A percentile compares a stretch with the other conserved stretches of the same genome.
These are phyloP conservation scores for Ogataea naganishii DNA, from an alignment of 805 yeast genomes.

Conservation along the genomic window DNA sequence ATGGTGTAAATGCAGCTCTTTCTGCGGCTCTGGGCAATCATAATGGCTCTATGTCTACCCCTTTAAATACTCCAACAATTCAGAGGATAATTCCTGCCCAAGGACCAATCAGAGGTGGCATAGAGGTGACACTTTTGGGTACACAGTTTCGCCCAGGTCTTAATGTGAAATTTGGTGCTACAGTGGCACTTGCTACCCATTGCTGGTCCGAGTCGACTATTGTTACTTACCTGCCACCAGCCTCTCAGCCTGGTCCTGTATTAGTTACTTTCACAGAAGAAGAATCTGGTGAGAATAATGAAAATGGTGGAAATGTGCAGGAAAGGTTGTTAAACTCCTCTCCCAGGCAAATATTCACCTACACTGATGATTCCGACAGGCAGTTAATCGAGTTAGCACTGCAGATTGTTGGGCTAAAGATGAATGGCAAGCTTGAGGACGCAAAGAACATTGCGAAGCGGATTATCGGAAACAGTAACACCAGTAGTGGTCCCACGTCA, in stretches of 20 bases:
- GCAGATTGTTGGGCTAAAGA: slow-evolving; percentile 92
- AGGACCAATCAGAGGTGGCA: slow-evolving; percentile 95
- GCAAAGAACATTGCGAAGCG: slow-evolving; percentile 90
- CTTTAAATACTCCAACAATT: slow-evolving; percentile 39
- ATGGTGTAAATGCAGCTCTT: no score
- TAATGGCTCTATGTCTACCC: slow-evolving; percentile 1
- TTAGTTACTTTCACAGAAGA: slow-evolving; percentile 64
- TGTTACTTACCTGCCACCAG: slow-evolving; percentile 90
- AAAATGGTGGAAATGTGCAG: slow-evolving; percentile 1
- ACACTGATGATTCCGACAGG: slow-evolving; percentile 90
- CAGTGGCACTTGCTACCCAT: slow-evolving; percentile 73
- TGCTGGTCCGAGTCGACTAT: slow-evolving; percentile 95
- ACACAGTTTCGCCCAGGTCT: slow-evolving; percentile 78
- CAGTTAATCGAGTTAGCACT: slow-evolving; percentile 91
- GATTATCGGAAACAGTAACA: slow-evolving; percentile 62
- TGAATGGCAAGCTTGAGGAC: slow-evolving; percentile 93
- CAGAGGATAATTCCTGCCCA: slow-evolving; percentile 90
- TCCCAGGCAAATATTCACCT: slow-evolving; percentile 67
- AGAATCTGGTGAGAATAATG: slow-evolving; percentile 7
- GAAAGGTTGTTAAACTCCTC: slow-evolving; percentile 11
- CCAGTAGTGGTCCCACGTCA: slow-evolving; percentile 16
- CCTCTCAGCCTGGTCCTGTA: slow-evolving; percentile 84
- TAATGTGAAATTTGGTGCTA: slow-evolving; percentile 78
- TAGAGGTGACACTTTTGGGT: slow-evolving; percentile 88
- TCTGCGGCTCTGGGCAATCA: slow-evolving; percentile 3